Evolutionary conservation across 2,329 filamentous ascomycete genomes (phyloP).

Genomic region (Lizonia empirigonia): DNA sequence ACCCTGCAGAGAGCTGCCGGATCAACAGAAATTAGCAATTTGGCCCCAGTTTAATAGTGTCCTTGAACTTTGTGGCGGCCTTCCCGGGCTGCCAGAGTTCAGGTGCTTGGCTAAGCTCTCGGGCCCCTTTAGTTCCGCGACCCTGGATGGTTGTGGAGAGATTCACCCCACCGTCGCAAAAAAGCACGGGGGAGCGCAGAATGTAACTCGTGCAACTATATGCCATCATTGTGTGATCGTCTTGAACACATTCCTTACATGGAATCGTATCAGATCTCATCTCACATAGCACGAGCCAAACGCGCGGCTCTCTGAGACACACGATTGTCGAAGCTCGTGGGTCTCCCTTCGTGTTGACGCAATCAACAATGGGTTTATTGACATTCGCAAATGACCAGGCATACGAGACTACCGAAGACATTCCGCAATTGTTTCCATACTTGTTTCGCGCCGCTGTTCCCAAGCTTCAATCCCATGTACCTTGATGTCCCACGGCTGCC

Average conservation of each 20-base stretch:
- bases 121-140: constrained; percentile 14
- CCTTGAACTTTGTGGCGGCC: constrained; percentile 1
- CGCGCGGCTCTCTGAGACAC: constrained; percentile 27
- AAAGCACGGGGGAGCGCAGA: constrained; percentile 19
- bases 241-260: constrained; percentile 27
- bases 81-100: constrained; percentile 7
- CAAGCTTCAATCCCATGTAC: neutral
- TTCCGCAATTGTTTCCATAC: constrained; percentile 13
- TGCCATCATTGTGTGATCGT: constrained; percentile 29
- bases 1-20: constrained; percentile 13
- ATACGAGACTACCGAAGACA: constrained; percentile 6
- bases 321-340: constrained; percentile 14
- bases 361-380: constrained; percentile 12
- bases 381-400: constrained; percentile 4
- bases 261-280: constrained; percentile 20
- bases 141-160: constrained; percentile 6
- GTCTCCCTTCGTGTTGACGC: constrained; percentile 2
- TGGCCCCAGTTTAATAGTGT: constrained; percentile 7
- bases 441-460: constrained; percentile 10
- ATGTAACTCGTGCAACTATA: constrained; percentile 20
- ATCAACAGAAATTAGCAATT: constrained; percentile 7
- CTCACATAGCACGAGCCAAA: constrained; percentile 26
- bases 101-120: constrained; percentile 13
- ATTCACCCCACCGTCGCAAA: constrained; percentile 7
- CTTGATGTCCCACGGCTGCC: constrained; percentile 3